phyloP scores from a whole-genome alignment of 2,329 filamentous ascomycete species.

The Curvularia sp. region DNA sequence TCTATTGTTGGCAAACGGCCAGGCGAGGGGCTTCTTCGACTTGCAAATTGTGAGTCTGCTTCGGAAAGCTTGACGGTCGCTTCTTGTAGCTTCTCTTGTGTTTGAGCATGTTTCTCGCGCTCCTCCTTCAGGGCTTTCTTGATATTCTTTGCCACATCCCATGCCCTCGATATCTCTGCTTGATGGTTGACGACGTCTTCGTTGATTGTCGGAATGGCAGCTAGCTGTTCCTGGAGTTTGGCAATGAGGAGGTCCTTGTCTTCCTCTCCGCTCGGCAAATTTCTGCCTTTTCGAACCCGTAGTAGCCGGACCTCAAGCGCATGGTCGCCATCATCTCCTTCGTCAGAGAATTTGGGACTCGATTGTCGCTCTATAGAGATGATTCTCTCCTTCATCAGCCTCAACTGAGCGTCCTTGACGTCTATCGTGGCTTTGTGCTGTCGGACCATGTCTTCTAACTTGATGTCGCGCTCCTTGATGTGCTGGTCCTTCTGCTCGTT shows the following conservation, averaged over 20 bases:
- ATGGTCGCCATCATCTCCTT: constrained; percentile 35
- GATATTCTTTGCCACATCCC: constrained; percentile 42
- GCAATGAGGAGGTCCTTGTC: constrained; percentile 40
- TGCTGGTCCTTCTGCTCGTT: constrained; percentile 47
- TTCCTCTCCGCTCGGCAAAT: constrained; percentile 28
- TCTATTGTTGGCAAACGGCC: constrained; percentile 43
- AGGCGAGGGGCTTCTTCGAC: constrained; percentile 9
- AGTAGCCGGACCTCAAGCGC: constrained; percentile 43
- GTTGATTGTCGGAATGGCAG: constrained; percentile 24
- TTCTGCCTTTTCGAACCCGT: constrained; percentile 40
- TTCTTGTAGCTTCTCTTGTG: constrained; percentile 37
- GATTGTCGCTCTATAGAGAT: constrained; percentile 34
- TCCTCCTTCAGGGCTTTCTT: constrained; percentile 41
- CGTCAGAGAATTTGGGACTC: constrained; percentile 22
- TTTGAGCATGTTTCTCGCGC: constrained; percentile 37
- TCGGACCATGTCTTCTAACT: constrained; percentile 35
- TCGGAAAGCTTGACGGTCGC: constrained; percentile 27
- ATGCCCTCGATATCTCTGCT: constrained; percentile 43
- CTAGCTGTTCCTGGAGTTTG: constrained; percentile 39
- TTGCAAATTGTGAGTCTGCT: constrained; percentile 21
- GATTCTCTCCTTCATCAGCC: constrained; percentile 40
- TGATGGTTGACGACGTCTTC: constrained; percentile 38
- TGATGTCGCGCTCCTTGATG: constrained; percentile 41
- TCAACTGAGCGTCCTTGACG: constrained; percentile 42
- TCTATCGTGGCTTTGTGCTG: constrained; percentile 40